Conservation (phyloP, 805 yeast species). For the Schwanniomyces yamadae region DNA sequence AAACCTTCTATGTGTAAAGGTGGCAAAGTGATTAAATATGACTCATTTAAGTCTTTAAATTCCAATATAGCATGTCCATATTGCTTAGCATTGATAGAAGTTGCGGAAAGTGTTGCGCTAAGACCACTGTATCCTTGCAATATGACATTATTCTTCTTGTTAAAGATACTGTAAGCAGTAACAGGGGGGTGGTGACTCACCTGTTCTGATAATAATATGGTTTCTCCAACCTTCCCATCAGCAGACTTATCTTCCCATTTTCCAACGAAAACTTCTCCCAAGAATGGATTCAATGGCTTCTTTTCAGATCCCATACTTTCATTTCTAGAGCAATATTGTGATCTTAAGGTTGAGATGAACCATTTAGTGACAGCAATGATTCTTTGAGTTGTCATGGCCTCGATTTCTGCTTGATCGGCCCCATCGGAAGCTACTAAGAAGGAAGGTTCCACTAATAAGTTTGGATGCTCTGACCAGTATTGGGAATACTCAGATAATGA, state of each 20-base stretch:
- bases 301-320: slow-evolving; percentile 94
- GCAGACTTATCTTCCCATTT: slow-evolving; percentile 65
- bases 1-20: slow-evolving; percentile 94
- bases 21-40: slow-evolving; percentile 83
- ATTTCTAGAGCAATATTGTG: slow-evolving; percentile 90
- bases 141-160: slow-evolving; percentile 64
- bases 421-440: slow-evolving; percentile 45
- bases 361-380: slow-evolving; percentile 82
- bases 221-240: slow-evolving; percentile 64
- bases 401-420: slow-evolving; percentile 28
- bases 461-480: slow-evolving; percentile 95
- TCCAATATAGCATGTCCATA: slow-evolving; percentile 84
- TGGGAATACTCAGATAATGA: slow-evolving; percentile 89
- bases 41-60: slow-evolving; percentile 60
- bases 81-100: slow-evolving; percentile 84
- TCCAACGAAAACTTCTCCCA: slow-evolving; percentile 93
- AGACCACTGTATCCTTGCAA: slow-evolving; percentile 90
- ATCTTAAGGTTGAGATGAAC: slow-evolving; percentile 87
- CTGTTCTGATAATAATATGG: slow-evolving; percentile 81
- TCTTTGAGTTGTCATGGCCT: slow-evolving; percentile 56
- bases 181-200: slow-evolving; percentile 98
- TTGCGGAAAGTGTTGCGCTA: slow-evolving; percentile 76
- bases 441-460: slow-evolving; percentile 72
- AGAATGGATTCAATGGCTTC: slow-evolving; percentile 94
- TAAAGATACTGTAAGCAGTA: slow-evolving; percentile 85